phyloP scores from a whole-genome alignment of 768 basidiomycete genomes.

The Boletus reticuloceps region DNA sequence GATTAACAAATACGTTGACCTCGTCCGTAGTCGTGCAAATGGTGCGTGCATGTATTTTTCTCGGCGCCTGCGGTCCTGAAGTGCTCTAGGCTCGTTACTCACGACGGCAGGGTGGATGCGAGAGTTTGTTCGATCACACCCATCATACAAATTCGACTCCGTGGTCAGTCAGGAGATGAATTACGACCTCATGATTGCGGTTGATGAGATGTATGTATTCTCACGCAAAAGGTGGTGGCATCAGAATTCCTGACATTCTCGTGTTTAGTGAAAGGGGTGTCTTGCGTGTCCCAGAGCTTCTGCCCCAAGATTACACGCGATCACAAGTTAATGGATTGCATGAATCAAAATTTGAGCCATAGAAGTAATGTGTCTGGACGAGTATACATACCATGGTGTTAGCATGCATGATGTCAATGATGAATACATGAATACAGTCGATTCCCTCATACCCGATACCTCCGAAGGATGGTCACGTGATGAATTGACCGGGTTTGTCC shows the following conservation, averaged over 20 bases:
- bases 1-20: constrained; percentile 75
- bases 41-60: constrained; percentile 46
- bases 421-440: too few species aligned
- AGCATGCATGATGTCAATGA: too few species aligned
- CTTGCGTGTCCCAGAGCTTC: constrained; percentile 54
- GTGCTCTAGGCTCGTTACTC: constrained; percentile 59
- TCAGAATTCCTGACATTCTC: background rate
- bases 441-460: too few species aligned
- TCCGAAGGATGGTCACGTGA: constrained; percentile 19
- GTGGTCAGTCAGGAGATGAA: constrained; percentile 89
- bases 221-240: background rate
- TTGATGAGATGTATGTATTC: constrained; percentile 84
- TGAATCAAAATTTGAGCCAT: constrained; percentile 28
- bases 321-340: constrained; percentile 23
- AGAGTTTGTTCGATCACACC: constrained; percentile 86
- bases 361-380: background rate
- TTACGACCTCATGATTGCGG: constrained; percentile 85
- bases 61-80: constrained; percentile 1
- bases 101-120: constrained; percentile 95
- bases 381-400: too few species aligned
- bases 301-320: constrained; percentile 58
- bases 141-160: constrained; percentile 91
- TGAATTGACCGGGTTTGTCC: constrained; percentile 28
- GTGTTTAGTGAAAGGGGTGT: constrained; percentile 62
- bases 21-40: constrained; percentile 74